phyloP scores from a whole-genome alignment of 306 rosid species.

The Gillenia trifoliata region DNA sequence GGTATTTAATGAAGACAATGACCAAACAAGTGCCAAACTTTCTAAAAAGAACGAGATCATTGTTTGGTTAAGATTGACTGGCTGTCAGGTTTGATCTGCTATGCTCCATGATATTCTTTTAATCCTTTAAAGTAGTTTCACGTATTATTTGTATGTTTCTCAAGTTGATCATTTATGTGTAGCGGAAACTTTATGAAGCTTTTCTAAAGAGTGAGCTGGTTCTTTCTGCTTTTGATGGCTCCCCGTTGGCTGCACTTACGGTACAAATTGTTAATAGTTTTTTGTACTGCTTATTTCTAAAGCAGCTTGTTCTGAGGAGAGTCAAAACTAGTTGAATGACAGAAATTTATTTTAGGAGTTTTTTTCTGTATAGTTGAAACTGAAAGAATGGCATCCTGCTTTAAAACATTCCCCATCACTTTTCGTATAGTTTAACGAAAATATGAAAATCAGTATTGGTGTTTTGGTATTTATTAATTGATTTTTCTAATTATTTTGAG shows the following conservation, averaged over 20 bases:
- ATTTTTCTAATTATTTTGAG: neutral
- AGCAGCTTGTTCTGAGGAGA: neutral
- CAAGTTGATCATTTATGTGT: constrained; percentile 13
- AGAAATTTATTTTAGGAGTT: neutral
- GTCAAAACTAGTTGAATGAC: neutral
- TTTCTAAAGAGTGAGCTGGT: constrained; percentile 78
- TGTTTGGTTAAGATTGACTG: constrained; percentile 79
- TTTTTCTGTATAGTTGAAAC: neutral
- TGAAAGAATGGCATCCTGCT: neutral
- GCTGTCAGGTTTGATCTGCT: constrained; percentile 58
- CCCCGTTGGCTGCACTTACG: constrained; percentile 86
- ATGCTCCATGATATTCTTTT: constrained; percentile 16
- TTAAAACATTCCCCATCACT: neutral
- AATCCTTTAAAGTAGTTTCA: neutral
- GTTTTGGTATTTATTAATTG: neutral
- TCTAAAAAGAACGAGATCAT: constrained; percentile 80
- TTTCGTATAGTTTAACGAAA: neutral
- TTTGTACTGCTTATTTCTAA: constrained; percentile 8
- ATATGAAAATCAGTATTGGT: neutral
- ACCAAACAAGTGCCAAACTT: constrained; percentile 48
- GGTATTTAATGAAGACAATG: constrained; percentile 64
- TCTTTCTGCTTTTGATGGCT: constrained; percentile 92
- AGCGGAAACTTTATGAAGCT: constrained; percentile 83
- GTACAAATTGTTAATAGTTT: constrained; percentile 34
- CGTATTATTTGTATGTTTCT: neutral